Evolutionary conservation across 2,329 filamentous ascomycete genomes (phyloP).

Genomic region (Cordyceps militaris): DNA sequence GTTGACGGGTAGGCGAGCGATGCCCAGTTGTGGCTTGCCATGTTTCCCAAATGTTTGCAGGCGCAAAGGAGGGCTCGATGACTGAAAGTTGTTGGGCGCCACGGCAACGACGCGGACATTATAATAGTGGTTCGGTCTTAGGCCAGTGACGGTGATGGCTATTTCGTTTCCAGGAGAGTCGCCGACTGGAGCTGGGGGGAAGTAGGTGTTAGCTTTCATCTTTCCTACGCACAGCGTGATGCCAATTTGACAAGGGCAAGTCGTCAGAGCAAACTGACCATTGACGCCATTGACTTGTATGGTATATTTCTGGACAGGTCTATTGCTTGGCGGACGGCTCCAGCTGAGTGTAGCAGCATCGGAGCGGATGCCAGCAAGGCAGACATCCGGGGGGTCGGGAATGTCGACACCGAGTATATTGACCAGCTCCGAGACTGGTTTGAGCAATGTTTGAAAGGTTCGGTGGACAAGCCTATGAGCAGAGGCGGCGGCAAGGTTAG

Average conservation of each 20-base stretch:
- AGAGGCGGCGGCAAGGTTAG: neutral
- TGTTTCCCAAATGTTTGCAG: conserved; percentile 67
- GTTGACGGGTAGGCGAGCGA: conserved; percentile 48
- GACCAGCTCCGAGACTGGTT: conserved; percentile 85
- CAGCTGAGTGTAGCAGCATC: conserved; percentile 87
- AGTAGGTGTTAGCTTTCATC: neutral
- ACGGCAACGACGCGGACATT: conserved; percentile 90
- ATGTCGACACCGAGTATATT: conserved; percentile 90
- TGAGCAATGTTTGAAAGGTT: conserved; percentile 81
- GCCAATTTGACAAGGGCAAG: neutral
- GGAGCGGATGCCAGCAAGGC: conserved; percentile 79
- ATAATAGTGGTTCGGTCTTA: conserved; percentile 83
- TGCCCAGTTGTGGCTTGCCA: conserved; percentile 53
- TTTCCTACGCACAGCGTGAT: no score
- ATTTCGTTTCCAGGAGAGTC: conserved; percentile 54
- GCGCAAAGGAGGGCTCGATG: conserved; percentile 77
- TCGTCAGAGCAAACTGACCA: conserved; percentile 47
- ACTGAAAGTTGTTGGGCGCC: conserved; percentile 86
- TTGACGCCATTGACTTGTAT: conserved; percentile 92
- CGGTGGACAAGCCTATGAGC: conserved; percentile 67
- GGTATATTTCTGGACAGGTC: conserved; percentile 74
- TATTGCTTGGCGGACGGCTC: conserved; percentile 62
- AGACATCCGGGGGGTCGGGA: conserved; percentile 80
- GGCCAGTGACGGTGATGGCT: conserved; percentile 79
- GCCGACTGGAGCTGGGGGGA: conserved; percentile 53